phyloP scores from a whole-genome alignment of 192 early-diverging fungal species.

The Haplosporangium gracile region DNA sequence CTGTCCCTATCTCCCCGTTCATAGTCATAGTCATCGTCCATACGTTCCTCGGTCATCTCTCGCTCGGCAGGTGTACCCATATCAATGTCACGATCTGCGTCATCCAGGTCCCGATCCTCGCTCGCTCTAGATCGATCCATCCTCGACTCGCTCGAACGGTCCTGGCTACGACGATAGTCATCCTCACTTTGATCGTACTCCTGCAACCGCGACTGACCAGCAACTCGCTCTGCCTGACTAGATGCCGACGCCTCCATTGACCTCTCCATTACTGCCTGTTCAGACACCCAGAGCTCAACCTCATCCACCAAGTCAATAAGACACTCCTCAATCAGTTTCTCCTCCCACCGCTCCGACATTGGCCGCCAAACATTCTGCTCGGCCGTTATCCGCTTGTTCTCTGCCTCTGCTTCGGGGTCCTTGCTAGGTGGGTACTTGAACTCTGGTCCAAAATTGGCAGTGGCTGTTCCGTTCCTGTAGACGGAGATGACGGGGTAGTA shows the following conservation, averaged over 20 bases:
- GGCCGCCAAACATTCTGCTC: constrained; percentile 61
- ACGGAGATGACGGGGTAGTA: constrained; percentile 77
- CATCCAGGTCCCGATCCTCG: background rate
- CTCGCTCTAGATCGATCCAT: constrained; percentile 1
- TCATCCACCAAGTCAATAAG: constrained; percentile 75
- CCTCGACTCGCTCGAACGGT: background rate
- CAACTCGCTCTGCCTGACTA: background rate
- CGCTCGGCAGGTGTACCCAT: constrained; percentile 38
- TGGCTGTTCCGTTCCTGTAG: constrained; percentile 71
- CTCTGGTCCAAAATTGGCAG: constrained; percentile 74
- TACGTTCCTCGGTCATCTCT: background rate
- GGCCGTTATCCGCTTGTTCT: background rate
- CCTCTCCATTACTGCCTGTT: constrained; percentile 22
- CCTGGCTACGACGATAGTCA: constrained; percentile 16
- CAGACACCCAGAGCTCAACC: constrained; percentile 62
- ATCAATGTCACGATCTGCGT: constrained; percentile 34
- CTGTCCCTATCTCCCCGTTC: constrained; percentile 4
- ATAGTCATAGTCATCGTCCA: constrained; percentile 7
- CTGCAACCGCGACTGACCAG: background rate
- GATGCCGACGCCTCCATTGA: constrained; percentile 4
- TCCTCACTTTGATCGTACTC: constrained; percentile 7
- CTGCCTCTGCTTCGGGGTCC: constrained; percentile 57
- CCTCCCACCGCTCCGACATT: constrained; percentile 67
- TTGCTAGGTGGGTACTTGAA: constrained; percentile 67
- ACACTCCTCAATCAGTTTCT: constrained; percentile 70